phyloP scores from a whole-genome alignment of 139 green algal species.

The Marvania coccoides region DNA sequence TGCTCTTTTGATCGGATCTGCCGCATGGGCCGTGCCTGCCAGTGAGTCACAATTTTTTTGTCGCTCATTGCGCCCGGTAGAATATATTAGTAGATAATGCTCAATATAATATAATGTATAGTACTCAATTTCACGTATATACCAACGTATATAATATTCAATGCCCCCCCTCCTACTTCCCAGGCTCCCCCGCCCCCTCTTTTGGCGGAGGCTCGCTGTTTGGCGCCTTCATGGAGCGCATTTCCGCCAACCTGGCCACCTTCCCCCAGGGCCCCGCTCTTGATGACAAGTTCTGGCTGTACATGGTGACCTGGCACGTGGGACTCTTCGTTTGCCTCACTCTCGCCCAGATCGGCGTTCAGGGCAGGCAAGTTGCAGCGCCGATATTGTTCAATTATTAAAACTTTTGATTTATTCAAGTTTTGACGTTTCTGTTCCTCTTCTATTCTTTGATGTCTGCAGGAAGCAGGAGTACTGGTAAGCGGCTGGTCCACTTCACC shows the following conservation, averaged over 20 bases:
- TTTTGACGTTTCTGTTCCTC: too few species aligned
- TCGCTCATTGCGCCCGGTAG: neutral
- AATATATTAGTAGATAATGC: neutral
- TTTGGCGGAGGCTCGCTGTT: constrained; percentile 72
- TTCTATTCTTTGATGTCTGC: too few species aligned
- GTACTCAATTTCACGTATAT: neutral
- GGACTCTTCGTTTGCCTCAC: constrained; percentile 54
- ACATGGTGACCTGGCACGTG: constrained; percentile 56
- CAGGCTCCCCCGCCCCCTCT: constrained; percentile 32
- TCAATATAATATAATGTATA: too few species aligned
- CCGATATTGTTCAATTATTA: too few species aligned
- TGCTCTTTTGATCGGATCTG: constrained; percentile 15
- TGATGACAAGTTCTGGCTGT: constrained; percentile 21
- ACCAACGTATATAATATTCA: neutral
- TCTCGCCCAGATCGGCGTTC: constrained; percentile 56
- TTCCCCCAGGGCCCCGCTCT: constrained; percentile 75
- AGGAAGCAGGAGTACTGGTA: constrained; percentile 15
- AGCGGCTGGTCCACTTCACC: neutral
- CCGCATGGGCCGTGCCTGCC: neutral
- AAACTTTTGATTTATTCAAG: too few species aligned
- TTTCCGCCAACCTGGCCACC: constrained; percentile 61
- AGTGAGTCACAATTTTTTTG: too few species aligned
- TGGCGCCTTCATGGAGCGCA: constrained; percentile 54
- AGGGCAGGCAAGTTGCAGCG: too few species aligned
- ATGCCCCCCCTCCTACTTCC: neutral